Evolutionary conservation across 2,329 filamentous ascomycete genomes (phyloP).

Genomic region (Hyphodiscus sp.): DNA sequence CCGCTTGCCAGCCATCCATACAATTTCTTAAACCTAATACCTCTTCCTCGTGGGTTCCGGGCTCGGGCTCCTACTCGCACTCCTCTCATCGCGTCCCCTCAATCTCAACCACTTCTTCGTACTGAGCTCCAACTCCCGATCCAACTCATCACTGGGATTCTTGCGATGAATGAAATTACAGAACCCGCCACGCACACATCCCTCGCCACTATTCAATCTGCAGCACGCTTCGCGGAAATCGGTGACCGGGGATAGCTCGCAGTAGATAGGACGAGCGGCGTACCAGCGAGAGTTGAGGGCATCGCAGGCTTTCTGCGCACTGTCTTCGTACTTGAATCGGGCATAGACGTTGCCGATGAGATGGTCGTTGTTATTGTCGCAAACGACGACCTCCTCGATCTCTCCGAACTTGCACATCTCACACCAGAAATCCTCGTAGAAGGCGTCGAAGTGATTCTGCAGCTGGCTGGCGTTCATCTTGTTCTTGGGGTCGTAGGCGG

Average conservation of each 20-base stretch:
- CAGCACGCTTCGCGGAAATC: constrained; percentile 98
- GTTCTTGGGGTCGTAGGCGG: constrained; percentile 91
- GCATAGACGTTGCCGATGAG: constrained; percentile 99
- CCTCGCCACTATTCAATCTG: constrained; percentile 87
- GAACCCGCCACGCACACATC: constrained; percentile 91
- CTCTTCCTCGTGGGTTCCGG: constrained; percentile 75
- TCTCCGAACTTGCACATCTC: constrained; percentile 99
- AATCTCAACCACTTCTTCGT: constrained; percentile 96
- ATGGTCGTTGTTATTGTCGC: constrained; percentile 98
- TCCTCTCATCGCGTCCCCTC: constrained; percentile 77
- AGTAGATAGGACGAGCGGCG: constrained; percentile 93
- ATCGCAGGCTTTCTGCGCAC: constrained; percentile 88
- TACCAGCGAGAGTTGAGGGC: constrained; percentile 94
- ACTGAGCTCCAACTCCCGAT: constrained; percentile 75
- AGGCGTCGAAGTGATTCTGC: constrained; percentile 99
- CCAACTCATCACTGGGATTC: constrained; percentile 83
- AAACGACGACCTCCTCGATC: constrained; percentile 95
- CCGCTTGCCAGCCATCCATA: background rate
- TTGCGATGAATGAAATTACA: constrained; percentile 99
- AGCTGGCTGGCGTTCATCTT: constrained; percentile 95
- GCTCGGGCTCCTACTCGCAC: constrained; percentile 73
- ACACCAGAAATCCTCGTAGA: constrained; percentile 99
- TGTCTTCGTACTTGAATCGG: constrained; percentile 99
- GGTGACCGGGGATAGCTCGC: constrained; percentile 92
- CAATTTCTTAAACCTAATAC: constrained; percentile 36